Base-by-base conservation (phyloP, 805 yeast species). In the Zygotorulaspora danielsina region DNA sequence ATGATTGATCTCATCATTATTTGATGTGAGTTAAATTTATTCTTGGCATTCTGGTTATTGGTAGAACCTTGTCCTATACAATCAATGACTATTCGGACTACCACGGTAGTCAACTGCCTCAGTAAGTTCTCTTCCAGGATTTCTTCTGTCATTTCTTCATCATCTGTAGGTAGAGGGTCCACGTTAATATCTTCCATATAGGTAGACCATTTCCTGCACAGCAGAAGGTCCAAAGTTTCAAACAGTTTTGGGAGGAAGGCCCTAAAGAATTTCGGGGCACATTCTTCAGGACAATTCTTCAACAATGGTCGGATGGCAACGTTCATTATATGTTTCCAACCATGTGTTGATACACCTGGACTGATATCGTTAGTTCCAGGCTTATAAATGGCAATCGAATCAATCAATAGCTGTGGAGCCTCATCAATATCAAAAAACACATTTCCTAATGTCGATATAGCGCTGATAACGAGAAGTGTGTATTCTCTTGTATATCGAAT, bases 101-200 rank as follows among this genome's bases (percentile, higher is more conserved):
- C 86, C 3, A 94, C 89, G 2, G 95, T 95, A 0, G 97, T 89
- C 27, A 93, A 73, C 59, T 93, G 97, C 50, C 98, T 72, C 44
- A 90, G 67, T 70, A 90, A 74, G 61, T 90, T 96, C 59, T 93
- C 98, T 51, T 90, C 97, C 84, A 93, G 82, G 94, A 93, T 93
- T 57, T 93, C 98, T 50, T 89, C 96, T n/a, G 93, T 81, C 54
- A 90, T 70, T 17, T 87, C 85, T 37, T 80, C 89, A 51, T 88
- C 95, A 45, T 79, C 81, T 30, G 75, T 78, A 30, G 73, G 72
- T 2, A 83, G 81, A 21, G 73, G 78, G 26, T 56, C 61, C 8
- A 67, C 57, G 42, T 64, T 67, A 27, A 66, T 54, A 34, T 76
- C 72, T 27, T 61, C 63, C 50, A 59, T 61, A 40, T 64, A 55